Conservation (phyloP, 306 rosid genomes). For the Corylus heterophylla region DNA sequence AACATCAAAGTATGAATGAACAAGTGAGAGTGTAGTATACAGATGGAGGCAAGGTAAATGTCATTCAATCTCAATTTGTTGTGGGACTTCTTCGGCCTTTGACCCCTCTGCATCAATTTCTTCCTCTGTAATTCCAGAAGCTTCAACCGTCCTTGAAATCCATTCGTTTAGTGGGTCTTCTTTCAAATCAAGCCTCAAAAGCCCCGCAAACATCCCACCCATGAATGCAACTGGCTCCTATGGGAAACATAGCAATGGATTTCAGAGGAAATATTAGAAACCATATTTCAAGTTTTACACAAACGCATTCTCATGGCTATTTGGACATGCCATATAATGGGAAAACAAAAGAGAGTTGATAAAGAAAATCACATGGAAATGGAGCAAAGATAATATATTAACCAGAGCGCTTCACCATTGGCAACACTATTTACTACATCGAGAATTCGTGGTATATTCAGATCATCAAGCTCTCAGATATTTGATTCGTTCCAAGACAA, state of each 20-base stretch:
- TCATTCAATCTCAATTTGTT: constrained; percentile 82
- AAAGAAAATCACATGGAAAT: not conserved
- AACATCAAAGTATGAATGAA: too few relatives aligned
- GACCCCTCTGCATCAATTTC: constrained; percentile 50
- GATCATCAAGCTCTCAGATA: not conserved
- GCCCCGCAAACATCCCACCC: constrained; percentile 89
- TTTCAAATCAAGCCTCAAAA: constrained; percentile 79
- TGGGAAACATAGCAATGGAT: constrained; percentile 6
- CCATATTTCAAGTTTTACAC: constrained; percentile 8
- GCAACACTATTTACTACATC: not conserved
- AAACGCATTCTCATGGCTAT: not conserved
- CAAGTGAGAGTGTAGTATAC: not conserved
- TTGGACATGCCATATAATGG: not conserved
- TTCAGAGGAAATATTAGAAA: constrained; percentile 2
- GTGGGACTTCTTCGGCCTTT: constrained; percentile 56
- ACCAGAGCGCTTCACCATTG: not conserved
- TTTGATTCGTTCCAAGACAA: not conserved
- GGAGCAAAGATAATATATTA: not conserved
- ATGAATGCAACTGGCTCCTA: constrained; percentile 94
- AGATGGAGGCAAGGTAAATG: constrained; percentile 9
- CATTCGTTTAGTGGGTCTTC: constrained; percentile 95
- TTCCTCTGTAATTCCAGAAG: constrained; percentile 64
- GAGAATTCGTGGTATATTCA: not conserved
- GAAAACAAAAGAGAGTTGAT: not conserved
- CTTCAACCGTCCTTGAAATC: constrained; percentile 79